A percentile compares a stretch with the other conserved stretches of the same genome.
These are phyloP conservation scores for Aspergillus nanangensis DNA, from an alignment of 495 filamentous ascomycete genomes.

Conservation along the genomic window DNA sequence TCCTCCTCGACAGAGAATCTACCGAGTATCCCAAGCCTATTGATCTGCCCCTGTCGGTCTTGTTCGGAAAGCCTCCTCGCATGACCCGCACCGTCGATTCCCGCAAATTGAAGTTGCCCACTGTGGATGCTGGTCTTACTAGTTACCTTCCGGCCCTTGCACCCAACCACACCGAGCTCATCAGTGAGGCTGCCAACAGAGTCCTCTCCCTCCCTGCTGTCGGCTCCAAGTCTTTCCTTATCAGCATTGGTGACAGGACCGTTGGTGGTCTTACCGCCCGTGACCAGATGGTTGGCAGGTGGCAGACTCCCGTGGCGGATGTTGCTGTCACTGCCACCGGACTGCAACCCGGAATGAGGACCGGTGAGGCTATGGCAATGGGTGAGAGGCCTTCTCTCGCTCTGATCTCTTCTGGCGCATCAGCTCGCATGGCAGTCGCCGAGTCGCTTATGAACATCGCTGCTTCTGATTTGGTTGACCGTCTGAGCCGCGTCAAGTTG, in stretches of 20 bases:
- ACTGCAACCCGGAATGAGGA: slow-evolving; percentile 63
- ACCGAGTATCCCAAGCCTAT: slow-evolving; percentile 73
- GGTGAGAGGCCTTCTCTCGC: slow-evolving; percentile 90
- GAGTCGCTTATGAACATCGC: slow-evolving; percentile 91
- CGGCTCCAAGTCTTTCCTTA: slow-evolving; percentile 93
- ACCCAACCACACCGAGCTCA: slow-evolving; percentile 51
- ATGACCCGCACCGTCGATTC: slow-evolving; percentile 76
- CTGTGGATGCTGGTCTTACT: slow-evolving; percentile 66
- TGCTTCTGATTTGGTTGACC: slow-evolving; percentile 75
- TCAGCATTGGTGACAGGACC: slow-evolving; percentile 90
- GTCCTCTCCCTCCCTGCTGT: slow-evolving; percentile 84
- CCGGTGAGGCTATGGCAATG: slow-evolving; percentile 96
- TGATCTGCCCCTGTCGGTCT: slow-evolving; percentile 82
- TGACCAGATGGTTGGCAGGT: slow-evolving; percentile 95
- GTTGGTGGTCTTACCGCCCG: slow-evolving; percentile 84
- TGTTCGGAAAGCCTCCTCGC: slow-evolving; percentile 89
- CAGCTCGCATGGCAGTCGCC: slow-evolving; percentile 92
- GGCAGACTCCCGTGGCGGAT: slow-evolving; percentile 94
- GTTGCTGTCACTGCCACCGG: slow-evolving; percentile 87
- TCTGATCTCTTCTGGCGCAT: slow-evolving; percentile 87
- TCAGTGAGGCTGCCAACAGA: slow-evolving; percentile 70
- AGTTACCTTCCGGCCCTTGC: slow-evolving; percentile 58
- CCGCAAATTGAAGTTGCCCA: slow-evolving; percentile 59
- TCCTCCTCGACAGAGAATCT: slow-evolving; percentile 79
- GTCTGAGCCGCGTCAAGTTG: slow-evolving; percentile 72